Evolutionary conservation across 2,329 filamentous ascomycete species (phyloP), one percentile per base, ranked within the genome.

Genomic region (Neobulgaria alba): DNA sequence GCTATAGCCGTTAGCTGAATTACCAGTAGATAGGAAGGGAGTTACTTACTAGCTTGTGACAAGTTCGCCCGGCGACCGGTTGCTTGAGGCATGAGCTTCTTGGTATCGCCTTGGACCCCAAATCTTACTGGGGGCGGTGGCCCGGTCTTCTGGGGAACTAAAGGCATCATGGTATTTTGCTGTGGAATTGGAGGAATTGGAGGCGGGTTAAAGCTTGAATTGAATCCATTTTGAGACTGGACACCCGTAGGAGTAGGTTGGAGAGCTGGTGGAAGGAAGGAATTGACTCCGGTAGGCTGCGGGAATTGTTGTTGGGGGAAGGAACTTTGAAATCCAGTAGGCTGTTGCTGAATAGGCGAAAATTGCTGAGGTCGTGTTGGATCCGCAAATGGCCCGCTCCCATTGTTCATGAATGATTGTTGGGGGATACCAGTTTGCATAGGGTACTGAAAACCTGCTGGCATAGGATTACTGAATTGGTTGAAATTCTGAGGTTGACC

Each of bases 51-150:
- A 58, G 92, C 92, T 77, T 93, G 85, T 38, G 85, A 74, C 52
- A 98, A 72, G 62, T 96, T 95, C 42, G 92, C 92, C 68, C 85
- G 79, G 55, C 84, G 72, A 49, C 92, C 92, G 5, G 92, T 98
- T 19, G 87, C 75, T 67, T 96, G 92, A 20, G 89, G 79, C 46
- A 76, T 72, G 54, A 96, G 66, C 62, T 85, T 92, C 64, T 88
- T 87, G 20, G 78, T 68, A 36, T 79, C 77, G 19, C 71, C 68
- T 42, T 76, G 72, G 26, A 94, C 80, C 29, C 92, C 92, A 61
- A 98, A 98, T 45, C 87, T 77, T 14, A 98, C 82, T 17, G 87
- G 79, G 33, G 92, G 92, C 15, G 90, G 71, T 5, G 92, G 92
- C 0, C 86, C 86, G 7, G 86, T 93, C 67, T 84, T 80, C 60